A percentile compares a stretch with the other conserved stretches of the same genome.
These are phyloP conservation scores for Chrysoporthe austroafricana DNA, from an alignment of 2,329 filamentous ascomycete genomes.

Conservation along the genomic window DNA sequence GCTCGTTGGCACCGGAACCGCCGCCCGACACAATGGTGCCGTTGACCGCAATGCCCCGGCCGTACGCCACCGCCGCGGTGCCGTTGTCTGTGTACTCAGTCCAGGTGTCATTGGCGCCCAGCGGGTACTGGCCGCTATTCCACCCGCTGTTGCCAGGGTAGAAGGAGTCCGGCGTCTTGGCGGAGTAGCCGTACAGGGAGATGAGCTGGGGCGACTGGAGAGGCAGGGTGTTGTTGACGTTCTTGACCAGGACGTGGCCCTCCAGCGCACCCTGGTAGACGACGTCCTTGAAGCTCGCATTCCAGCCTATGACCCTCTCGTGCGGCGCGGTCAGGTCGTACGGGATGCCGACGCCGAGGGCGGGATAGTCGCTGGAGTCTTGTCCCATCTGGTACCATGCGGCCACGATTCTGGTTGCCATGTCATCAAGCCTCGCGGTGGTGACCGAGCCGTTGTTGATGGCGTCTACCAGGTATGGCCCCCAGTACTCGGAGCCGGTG, in stretches of 20 bases:
- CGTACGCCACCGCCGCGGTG: not conserved
- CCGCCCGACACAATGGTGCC: slow-evolving; percentile 50
- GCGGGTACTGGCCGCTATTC: slow-evolving; percentile 45
- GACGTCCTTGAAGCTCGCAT: slow-evolving; percentile 45
- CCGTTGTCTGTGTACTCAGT: slow-evolving; percentile 32
- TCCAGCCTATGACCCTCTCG: slow-evolving; percentile 55
- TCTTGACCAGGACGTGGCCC: slow-evolving; percentile 68
- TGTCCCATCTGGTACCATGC: slow-evolving; percentile 62
- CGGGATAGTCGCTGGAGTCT: slow-evolving; percentile 47
- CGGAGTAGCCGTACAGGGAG: slow-evolving; percentile 66
- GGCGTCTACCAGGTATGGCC: slow-evolving; percentile 58
- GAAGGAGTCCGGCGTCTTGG: slow-evolving; percentile 49
- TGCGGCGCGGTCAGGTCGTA: slow-evolving; percentile 54
- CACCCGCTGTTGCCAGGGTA: slow-evolving; percentile 43
- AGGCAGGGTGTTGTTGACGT: slow-evolving; percentile 58
- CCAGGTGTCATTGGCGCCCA: slow-evolving; percentile 37
- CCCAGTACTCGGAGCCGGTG: slow-evolving; percentile 44
- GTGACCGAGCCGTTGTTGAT: slow-evolving; percentile 64
- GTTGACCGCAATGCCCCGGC: slow-evolving; percentile 43
- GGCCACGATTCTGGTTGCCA: slow-evolving; percentile 50
- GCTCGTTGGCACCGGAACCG: slow-evolving; percentile 48
- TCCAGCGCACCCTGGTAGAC: slow-evolving; percentile 61
- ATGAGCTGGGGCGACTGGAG: slow-evolving; percentile 54
- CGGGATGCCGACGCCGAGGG: slow-evolving; percentile 58
- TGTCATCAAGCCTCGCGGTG: slow-evolving; percentile 60